Evolutionary conservation across 345 rosid genomes (phyloP).

Genomic region (Citrus glauca): DNA sequence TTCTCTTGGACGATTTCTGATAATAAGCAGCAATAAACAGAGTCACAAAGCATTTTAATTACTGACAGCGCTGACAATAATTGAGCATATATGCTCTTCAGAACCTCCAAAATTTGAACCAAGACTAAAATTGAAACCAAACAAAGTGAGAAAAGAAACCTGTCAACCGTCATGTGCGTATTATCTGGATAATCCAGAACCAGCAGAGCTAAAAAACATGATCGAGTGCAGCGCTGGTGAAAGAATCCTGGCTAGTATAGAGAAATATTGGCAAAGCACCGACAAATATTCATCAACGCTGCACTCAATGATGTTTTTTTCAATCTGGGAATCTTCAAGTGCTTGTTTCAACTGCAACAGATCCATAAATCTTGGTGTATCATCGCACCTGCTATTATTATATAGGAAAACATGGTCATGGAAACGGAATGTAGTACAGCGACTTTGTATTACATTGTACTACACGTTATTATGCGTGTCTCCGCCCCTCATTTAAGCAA

Average conservation of each 20-base stretch:
- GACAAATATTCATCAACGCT: slow-evolving; percentile 46
- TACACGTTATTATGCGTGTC: neutral
- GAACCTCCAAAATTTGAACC: neutral
- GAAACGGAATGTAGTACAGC: slow-evolving; percentile 4
- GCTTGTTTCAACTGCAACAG: slow-evolving; percentile 3
- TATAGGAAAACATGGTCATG: neutral
- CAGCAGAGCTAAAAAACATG: slow-evolving; percentile 28
- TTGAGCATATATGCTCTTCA: neutral
- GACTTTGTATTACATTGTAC: slow-evolving; percentile 6
- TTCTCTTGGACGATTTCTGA: neutral
- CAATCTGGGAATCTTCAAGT: slow-evolving; percentile 24
- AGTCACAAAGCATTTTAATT: neutral
- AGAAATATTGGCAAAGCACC: neutral
- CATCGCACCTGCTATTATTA: neutral
- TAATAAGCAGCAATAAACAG: neutral
- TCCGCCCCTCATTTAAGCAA: neutral
- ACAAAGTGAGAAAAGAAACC: neutral
- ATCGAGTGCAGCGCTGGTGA: slow-evolving; percentile 39
- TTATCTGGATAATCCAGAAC: neutral
- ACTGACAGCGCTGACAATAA: neutral
- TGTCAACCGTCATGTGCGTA: neutral
- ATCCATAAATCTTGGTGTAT: neutral
- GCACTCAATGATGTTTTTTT: slow-evolving; percentile 64
- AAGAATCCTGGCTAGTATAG: neutral
- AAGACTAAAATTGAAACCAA: neutral